A percentile compares a stretch with the other conserved stretches of the same genome.
phyloP scores from a whole-genome alignment of 2,329 filamentous ascomycete genomes.

The Teratosphaeria epicoccoides region DNA sequence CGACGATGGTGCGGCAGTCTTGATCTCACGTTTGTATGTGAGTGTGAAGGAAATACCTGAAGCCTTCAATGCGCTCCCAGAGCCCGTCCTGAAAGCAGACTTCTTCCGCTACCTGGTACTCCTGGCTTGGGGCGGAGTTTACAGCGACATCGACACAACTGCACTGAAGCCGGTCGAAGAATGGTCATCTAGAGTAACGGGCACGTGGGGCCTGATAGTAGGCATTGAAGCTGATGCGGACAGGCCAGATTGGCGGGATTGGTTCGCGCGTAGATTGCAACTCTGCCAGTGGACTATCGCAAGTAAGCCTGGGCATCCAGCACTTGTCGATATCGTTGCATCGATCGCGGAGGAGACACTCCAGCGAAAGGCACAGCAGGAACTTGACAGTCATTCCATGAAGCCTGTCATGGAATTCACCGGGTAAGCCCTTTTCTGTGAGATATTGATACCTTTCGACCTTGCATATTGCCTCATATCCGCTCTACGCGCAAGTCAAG shows the following conservation, averaged over 20 bases:
- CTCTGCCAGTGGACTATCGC: constrained; percentile 99
- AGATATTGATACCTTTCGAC: too few relatives aligned
- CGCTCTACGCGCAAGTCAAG: not conserved
- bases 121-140: constrained; percentile 71
- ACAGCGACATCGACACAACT: constrained; percentile 72
- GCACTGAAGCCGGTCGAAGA: constrained; percentile 73
- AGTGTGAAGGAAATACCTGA: constrained; percentile 44
- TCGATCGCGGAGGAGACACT: constrained; percentile 77
- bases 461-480: too few relatives aligned
- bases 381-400: constrained; percentile 45
- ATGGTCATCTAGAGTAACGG: constrained; percentile 71
- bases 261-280: constrained; percentile 93
- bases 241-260: constrained; percentile 80
- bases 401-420: constrained; percentile 87
- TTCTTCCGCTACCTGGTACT: constrained; percentile 61
- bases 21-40: constrained; percentile 79
- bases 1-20: constrained; percentile 70
- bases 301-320: constrained; percentile 83
- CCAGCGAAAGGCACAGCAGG: constrained; percentile 56
- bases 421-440: constrained; percentile 40
- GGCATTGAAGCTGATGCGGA: constrained; percentile 96
- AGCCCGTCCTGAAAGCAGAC: constrained; percentile 50
- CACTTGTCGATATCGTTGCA: constrained; percentile 76
- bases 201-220: constrained; percentile 73
- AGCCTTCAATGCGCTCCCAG: constrained; percentile 39